A percentile compares a stretch with the other conserved stretches of the same genome.
phyloP scores from a whole-genome alignment of 108 stramenopile species.

The Nitzschia sp. region DNA sequence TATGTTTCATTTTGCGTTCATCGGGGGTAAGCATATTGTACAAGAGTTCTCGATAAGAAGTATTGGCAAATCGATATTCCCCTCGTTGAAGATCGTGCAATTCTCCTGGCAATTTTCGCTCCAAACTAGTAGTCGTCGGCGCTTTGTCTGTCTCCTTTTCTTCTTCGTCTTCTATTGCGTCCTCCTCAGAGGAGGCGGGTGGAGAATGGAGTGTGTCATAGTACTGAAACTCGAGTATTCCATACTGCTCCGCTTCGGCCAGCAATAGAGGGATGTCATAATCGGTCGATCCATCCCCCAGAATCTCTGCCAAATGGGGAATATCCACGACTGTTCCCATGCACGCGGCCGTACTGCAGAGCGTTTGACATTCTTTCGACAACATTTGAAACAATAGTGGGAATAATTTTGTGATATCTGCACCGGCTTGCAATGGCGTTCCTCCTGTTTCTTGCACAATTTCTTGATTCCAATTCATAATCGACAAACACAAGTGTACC shows the following conservation, averaged over 20 bases:
- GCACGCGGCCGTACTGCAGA: not conserved
- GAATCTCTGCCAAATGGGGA: not conserved
- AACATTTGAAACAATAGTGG: not conserved
- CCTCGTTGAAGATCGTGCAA: not conserved
- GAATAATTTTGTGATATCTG: not conserved
- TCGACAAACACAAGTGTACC: slow-evolving; percentile 1
- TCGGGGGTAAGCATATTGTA: not conserved
- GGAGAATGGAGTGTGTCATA: not conserved
- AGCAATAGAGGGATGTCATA: not conserved
- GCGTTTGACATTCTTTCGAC: not conserved
- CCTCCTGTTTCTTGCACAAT: not conserved
- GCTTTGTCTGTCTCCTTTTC: too few relatives aligned
- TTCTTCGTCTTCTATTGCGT: not conserved
- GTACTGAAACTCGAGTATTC: not conserved
- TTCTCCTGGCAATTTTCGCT: not conserved
- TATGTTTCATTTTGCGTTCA: not conserved
- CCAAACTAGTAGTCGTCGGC: not conserved
- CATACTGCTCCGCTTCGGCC: not conserved
- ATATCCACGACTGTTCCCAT: not conserved
- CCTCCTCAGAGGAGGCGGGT: not conserved
- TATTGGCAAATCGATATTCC: slow-evolving; percentile 1
- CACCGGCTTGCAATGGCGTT: slow-evolving; percentile 1
- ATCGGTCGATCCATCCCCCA: too few relatives aligned
- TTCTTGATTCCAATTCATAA: slow-evolving; percentile 3
- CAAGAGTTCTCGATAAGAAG: not conserved